A percentile compares a stretch with the other conserved stretches of the same genome.
Conservation (phyloP, 331 rosid genomes). For the Erythrophleum ivorense region DNA sequence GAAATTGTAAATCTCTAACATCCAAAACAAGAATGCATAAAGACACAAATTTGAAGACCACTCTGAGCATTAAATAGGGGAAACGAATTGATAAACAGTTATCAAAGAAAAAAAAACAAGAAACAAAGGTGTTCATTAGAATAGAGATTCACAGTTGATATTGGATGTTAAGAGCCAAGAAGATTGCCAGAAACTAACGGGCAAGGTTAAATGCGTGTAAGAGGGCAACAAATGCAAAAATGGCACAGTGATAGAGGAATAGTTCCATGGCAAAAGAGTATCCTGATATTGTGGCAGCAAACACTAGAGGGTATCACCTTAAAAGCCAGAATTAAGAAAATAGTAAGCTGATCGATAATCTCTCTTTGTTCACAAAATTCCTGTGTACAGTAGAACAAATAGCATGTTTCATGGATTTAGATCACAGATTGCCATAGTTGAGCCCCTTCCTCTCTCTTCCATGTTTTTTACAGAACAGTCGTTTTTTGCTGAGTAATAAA, state of each 20-base stretch:
- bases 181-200: conserved; percentile 51
- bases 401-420: too few relatives aligned
- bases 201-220: conserved; percentile 47
- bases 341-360: too few relatives aligned
- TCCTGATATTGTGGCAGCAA: neutral
- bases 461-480: too few relatives aligned
- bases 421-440: too few relatives aligned
- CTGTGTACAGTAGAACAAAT: too few relatives aligned
- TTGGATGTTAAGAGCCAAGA: conserved; percentile 5
- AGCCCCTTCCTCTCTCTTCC: too few relatives aligned
- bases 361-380: too few relatives aligned
- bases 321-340: too few relatives aligned
- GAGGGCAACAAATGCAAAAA: conserved; percentile 39
- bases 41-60: neutral
- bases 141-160: neutral
- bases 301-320: too few relatives aligned
- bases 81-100: neutral
- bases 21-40: too few relatives aligned
- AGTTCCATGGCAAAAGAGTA: conserved; percentile 53
- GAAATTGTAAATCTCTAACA: neutral
- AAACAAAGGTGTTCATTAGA: neutral
- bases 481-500: too few relatives aligned
- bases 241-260: conserved; percentile 28
- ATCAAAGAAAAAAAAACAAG: too few relatives aligned
- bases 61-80: neutral